phyloP scores from a whole-genome alignment of 176 grass and related monocot genomes.

The Pharus latifolius region DNA sequence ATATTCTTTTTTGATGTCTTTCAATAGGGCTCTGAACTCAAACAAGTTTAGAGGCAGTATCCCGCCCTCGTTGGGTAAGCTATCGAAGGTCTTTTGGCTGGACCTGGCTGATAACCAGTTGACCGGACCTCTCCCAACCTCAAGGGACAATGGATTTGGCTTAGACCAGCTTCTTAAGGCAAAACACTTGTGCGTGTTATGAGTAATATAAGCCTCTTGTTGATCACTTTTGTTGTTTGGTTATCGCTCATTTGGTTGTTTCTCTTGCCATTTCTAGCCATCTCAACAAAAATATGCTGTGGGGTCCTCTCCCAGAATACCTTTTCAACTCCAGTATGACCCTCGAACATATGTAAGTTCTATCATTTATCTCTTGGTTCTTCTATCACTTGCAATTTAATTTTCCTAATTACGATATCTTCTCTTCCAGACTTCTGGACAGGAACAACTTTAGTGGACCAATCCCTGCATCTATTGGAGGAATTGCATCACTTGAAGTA shows the following conservation, averaged over 20 bases:
- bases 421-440: constrained; percentile 56
- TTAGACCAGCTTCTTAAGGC: constrained; percentile 51
- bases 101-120: constrained; percentile 57
- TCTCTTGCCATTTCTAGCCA: constrained; percentile 36
- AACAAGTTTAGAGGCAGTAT: constrained; percentile 60
- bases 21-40: constrained; percentile 44
- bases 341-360: constrained; percentile 66
- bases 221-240: not conserved
- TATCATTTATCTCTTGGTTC: not conserved
- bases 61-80: constrained; percentile 55
- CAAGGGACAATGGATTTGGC: constrained; percentile 32
- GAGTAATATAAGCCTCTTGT: not conserved
- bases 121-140: constrained; percentile 47
- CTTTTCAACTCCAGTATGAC: constrained; percentile 51
- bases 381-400: not conserved
- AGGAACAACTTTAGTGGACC: constrained; percentile 44
- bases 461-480: constrained; percentile 46
- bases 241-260: not conserved
- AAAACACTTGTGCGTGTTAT: constrained; percentile 54
- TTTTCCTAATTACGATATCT: not conserved
- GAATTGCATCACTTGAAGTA: constrained; percentile 44
- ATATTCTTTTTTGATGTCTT: not conserved
- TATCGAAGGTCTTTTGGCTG: constrained; percentile 45
- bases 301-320: constrained; percentile 43
- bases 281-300: constrained; percentile 61